Conservation (phyloP, 2,329 filamentous ascomycete species). For the Calonectria naviculata region DNA sequence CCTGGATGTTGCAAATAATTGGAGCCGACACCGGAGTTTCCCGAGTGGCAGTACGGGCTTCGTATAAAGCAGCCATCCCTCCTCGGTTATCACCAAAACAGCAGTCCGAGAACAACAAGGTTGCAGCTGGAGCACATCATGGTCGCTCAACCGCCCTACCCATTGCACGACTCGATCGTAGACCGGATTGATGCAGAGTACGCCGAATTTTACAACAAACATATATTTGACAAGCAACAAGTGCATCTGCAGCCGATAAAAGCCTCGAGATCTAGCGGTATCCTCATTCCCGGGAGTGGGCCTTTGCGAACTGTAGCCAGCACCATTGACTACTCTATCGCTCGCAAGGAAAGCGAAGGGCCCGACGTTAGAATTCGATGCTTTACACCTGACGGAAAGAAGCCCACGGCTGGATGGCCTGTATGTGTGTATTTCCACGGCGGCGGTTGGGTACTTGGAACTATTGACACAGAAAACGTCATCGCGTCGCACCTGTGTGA, state of each 20-base stretch:
- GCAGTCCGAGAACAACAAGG: neutral
- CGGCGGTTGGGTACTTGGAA: slow-evolving; percentile 43
- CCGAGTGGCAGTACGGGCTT: neutral
- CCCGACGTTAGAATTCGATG: neutral
- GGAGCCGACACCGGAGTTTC: neutral
- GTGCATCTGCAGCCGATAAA: neutral
- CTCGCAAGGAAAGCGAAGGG: neutral
- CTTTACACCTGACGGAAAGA: neutral
- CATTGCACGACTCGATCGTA: neutral
- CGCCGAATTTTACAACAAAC: neutral
- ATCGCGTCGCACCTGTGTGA: slow-evolving; percentile 3
- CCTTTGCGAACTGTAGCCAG: neutral
- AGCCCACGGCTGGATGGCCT: slow-evolving; percentile 53
- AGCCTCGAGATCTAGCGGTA: neutral
- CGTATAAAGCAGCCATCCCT: neutral
- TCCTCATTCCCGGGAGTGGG: neutral
- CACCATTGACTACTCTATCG: neutral
- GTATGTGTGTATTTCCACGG: slow-evolving; percentile 68
- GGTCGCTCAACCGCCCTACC: neutral
- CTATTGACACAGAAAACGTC: slow-evolving; percentile 6
- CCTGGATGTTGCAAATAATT: neutral
- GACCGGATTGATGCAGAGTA: neutral
- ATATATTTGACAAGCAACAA: neutral
- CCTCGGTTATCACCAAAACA: neutral
- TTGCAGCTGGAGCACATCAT: neutral